Percentiles rank a stretch among this genome's conserved stretches.
phyloP scores from a whole-genome alignment of 306 rosid genomes.

The Pyrus communis region DNA sequence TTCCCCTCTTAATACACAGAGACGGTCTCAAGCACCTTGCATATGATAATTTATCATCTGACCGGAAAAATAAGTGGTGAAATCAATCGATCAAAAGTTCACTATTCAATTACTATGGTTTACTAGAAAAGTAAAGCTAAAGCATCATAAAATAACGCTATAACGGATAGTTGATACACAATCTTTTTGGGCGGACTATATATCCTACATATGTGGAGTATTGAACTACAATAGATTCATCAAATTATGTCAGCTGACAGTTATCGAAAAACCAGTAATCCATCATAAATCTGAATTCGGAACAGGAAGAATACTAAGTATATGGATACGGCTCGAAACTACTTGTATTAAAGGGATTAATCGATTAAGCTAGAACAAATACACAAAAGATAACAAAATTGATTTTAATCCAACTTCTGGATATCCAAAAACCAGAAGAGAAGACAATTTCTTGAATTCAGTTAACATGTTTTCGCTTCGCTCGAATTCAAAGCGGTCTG shows the following conservation, averaged over 20 bases:
- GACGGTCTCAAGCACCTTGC: not conserved
- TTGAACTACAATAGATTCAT: not conserved
- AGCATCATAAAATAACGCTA: not conserved
- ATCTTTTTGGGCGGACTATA: not conserved
- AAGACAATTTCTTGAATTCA: not conserved
- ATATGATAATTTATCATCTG: not conserved
- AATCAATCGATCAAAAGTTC: not conserved
- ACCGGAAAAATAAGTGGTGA: not conserved
- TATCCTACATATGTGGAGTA: too few species aligned
- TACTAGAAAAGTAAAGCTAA: not conserved
- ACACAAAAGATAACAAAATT: not conserved
- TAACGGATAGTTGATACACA: not conserved
- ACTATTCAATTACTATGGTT: not conserved
- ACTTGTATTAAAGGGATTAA: not conserved
- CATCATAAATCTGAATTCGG: not conserved
- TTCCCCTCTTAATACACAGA: not conserved
- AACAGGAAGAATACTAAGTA: not conserved
- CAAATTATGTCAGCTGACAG: not conserved
- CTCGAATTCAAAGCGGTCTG: not conserved
- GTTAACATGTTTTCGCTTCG: not conserved
- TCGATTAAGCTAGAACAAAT: not conserved
- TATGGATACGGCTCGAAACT: not conserved
- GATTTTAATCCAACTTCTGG: not conserved
- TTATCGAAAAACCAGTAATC: not conserved
- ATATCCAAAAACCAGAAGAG: not conserved